Conservation (phyloP, 1,139 yeast species). For the Candida gigantensis region DNA sequence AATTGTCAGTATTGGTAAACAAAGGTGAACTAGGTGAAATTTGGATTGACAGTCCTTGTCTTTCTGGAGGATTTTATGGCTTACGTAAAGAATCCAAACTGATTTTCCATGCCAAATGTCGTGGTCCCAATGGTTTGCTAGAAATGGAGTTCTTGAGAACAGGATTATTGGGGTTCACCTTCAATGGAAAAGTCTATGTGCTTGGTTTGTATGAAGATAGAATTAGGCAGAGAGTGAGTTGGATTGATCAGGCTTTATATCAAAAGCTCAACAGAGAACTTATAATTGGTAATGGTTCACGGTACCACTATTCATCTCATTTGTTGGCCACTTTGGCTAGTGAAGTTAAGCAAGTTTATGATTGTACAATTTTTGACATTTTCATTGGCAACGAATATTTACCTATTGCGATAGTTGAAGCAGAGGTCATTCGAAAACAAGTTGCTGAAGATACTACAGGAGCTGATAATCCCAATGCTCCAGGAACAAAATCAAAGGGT, state of each 20-base stretch:
- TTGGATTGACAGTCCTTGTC: constrained; percentile 91
- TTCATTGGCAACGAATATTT: constrained; percentile 81
- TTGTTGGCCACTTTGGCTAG: constrained; percentile 77
- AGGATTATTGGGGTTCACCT: constrained; percentile 85
- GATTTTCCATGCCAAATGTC: constrained; percentile 80
- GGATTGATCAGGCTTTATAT: constrained; percentile 55
- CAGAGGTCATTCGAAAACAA: constrained; percentile 60
- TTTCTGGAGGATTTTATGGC: constrained; percentile 89
- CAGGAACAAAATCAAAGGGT: constrained; percentile 10
- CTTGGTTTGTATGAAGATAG: constrained; percentile 91
- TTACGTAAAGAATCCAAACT: constrained; percentile 64
- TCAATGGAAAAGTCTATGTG: constrained; percentile 83
- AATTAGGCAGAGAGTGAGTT: constrained; percentile 71
- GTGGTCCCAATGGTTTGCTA: constrained; percentile 64
- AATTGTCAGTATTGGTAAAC: constrained; percentile 65
- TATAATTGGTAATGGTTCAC: constrained; percentile 39
- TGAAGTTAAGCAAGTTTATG: constrained; percentile 80
- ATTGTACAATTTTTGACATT: constrained; percentile 89
- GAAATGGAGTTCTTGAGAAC: constrained; percentile 86
- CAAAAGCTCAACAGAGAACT: constrained; percentile 33
- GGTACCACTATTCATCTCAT: constrained; percentile 86
- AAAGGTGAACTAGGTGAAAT: constrained; percentile 91
- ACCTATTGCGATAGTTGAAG: constrained; percentile 86
- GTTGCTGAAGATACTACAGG: constrained; percentile 25
- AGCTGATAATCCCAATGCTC: too few relatives aligned